Conservation (phyloP, 1,284 basidiomycete genomes). For the Apiotrichum porosum region DNA sequence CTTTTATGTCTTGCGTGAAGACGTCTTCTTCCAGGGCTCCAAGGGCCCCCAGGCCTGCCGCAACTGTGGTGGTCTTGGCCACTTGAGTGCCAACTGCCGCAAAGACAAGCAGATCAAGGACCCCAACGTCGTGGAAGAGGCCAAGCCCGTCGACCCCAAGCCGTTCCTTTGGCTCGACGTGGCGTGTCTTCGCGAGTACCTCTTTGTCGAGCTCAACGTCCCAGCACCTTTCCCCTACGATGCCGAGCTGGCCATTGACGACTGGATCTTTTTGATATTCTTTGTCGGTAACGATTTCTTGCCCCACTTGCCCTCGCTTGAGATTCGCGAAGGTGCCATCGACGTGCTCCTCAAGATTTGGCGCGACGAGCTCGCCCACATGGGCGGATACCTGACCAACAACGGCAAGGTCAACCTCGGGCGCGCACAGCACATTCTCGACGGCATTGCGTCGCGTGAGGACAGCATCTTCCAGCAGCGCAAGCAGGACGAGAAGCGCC, state of each 20-base stretch:
- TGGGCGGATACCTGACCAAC: slow-evolving; percentile 96
- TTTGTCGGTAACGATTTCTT: slow-evolving; percentile 99
- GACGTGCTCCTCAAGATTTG: slow-evolving; percentile 93
- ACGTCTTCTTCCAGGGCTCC: slow-evolving; percentile 85
- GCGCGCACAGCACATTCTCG: slow-evolving; percentile 88
- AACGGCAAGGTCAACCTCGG: slow-evolving; percentile 83
- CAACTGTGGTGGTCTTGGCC: slow-evolving; percentile 88
- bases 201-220: slow-evolving; percentile 89
- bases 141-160: slow-evolving; percentile 71
- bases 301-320: slow-evolving; percentile 93
- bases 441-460: slow-evolving; percentile 85
- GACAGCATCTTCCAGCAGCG: slow-evolving; percentile 92
- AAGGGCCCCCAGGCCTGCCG: slow-evolving; percentile 66
- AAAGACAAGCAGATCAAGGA: slow-evolving; percentile 54
- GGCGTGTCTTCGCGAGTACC: slow-evolving; percentile 89
- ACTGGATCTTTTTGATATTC: slow-evolving; percentile 99
- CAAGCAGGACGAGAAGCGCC: slow-evolving; percentile 90
- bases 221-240: slow-evolving; percentile 83
- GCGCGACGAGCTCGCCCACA: slow-evolving; percentile 84
- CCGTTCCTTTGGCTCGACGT: slow-evolving; percentile 99
- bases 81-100: slow-evolving; percentile 90
- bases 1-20: slow-evolving; percentile 95
- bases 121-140: slow-evolving; percentile 56
- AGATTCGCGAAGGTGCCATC: slow-evolving; percentile 98
- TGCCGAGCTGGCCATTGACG: slow-evolving; percentile 95